Percentiles rank a stretch among this genome's conserved stretches.
These are phyloP conservation scores for Parmelia sp. DNA, from an alignment of 495 filamentous ascomycete genomes.

Conservation along the genomic window DNA sequence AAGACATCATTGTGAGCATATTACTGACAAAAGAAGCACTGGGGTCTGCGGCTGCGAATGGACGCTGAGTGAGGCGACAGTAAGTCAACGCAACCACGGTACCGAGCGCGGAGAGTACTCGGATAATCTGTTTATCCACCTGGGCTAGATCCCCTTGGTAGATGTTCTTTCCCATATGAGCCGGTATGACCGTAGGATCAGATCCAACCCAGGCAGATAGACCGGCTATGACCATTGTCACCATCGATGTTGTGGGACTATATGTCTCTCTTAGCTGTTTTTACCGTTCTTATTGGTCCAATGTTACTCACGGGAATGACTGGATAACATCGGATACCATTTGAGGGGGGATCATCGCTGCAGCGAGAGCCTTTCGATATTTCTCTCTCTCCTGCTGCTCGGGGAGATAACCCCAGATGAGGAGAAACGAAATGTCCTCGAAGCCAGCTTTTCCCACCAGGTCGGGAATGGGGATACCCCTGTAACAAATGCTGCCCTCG, in stretches of 20 bases:
- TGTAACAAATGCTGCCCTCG: slow-evolving; percentile 37
- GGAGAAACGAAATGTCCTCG: slow-evolving; percentile 40
- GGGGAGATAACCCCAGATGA: slow-evolving; percentile 40
- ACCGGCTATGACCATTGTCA: slow-evolving; percentile 39
- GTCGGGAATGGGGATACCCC: slow-evolving; percentile 39
- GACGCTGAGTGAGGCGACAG: slow-evolving; percentile 33
- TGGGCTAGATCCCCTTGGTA: slow-evolving; percentile 33
- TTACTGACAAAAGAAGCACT: slow-evolving; percentile 39
- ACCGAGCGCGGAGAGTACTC: slow-evolving; percentile 36
- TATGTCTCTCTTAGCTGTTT: background rate
- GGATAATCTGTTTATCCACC: slow-evolving; percentile 39
- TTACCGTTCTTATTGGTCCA: too few species aligned
- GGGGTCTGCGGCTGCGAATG: slow-evolving; percentile 34
- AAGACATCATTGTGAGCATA: slow-evolving; percentile 40
- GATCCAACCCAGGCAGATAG: slow-evolving; percentile 39
- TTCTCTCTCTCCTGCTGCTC: slow-evolving; percentile 34
- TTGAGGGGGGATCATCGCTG: background rate
- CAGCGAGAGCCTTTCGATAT: slow-evolving; percentile 31
- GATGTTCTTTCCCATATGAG: slow-evolving; percentile 34
- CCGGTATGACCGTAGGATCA: slow-evolving; percentile 35
- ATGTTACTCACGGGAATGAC: background rate
- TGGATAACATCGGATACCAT: slow-evolving; percentile 5
- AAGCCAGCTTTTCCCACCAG: slow-evolving; percentile 37
- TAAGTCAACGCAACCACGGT: slow-evolving; percentile 36
- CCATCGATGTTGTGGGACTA: background rate